phyloP scores from a whole-genome alignment of 495 filamentous ascomycete genomes.

The Penicillium flavigenum region DNA sequence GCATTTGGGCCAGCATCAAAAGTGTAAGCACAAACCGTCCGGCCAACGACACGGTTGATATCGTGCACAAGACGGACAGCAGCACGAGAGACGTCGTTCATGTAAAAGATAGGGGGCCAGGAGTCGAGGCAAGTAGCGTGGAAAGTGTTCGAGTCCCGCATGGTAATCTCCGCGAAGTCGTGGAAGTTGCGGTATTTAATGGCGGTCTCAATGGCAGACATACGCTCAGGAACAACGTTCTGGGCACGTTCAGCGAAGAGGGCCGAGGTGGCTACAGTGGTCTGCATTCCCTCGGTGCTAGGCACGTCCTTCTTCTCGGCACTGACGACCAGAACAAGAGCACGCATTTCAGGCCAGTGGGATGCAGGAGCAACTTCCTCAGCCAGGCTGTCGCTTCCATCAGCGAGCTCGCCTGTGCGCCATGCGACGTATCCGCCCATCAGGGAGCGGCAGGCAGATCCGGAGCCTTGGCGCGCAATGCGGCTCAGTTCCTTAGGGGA shows the following conservation, averaged over 20 bases:
- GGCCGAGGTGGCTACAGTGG: conserved; percentile 81
- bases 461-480: conserved; percentile 93
- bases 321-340: conserved; percentile 82
- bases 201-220: conserved; percentile 83
- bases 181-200: conserved; percentile 76
- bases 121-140: conserved; percentile 94
- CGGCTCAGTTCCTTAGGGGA: conserved; percentile 75
- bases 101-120: conserved; percentile 94
- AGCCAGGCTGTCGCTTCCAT: conserved; percentile 82
- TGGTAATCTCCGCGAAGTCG: conserved; percentile 84
- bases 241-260: conserved; percentile 74
- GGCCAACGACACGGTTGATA: conserved; percentile 74
- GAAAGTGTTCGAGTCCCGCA: conserved; percentile 95
- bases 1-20: conserved; percentile 98
- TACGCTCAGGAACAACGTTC: conserved; percentile 75
- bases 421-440: conserved; percentile 97
- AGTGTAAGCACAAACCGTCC: conserved; percentile 84
- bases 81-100: conserved; percentile 87
- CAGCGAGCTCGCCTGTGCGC: conserved; percentile 67
- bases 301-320: conserved; percentile 93
- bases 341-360: conserved; percentile 95
- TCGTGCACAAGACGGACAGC: conserved; percentile 84
- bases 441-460: conserved; percentile 85
- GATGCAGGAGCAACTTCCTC: conserved; percentile 79
- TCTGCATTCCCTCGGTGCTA: conserved; percentile 92